These are phyloP conservation scores for Hebeloma cylindrosporum DNA, from an alignment of 768 basidiomycete species.

Conservation along the genomic window DNA sequence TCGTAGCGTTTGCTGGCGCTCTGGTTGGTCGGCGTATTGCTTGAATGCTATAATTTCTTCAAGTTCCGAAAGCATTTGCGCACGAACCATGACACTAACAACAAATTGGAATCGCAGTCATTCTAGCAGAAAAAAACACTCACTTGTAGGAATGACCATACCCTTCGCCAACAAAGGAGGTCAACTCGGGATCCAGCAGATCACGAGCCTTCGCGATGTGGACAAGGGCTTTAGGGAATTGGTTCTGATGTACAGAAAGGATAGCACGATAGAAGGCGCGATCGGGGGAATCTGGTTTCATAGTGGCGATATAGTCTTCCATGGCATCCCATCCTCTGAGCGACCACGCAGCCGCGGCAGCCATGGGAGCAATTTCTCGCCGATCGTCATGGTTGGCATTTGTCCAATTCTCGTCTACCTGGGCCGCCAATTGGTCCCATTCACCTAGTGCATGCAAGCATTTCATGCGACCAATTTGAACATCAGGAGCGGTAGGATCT, in stretches of 20 bases:
- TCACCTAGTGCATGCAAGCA: constrained; percentile 97
- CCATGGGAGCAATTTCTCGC: constrained; percentile 92
- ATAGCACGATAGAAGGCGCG: constrained; percentile 96
- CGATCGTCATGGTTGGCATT: constrained; percentile 81
- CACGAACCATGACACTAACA: constrained; percentile 87
- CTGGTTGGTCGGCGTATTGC: constrained; percentile 89
- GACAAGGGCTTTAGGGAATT: constrained; percentile 85
- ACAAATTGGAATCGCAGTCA: constrained; percentile 5
- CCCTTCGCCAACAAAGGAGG: constrained; percentile 89
- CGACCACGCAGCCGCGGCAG: constrained; percentile 96
- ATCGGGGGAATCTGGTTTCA: constrained; percentile 92
- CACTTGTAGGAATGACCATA: constrained; percentile 98
- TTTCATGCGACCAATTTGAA: constrained; percentile 90
- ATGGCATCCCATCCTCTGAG: constrained; percentile 96
- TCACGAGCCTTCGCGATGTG: constrained; percentile 95
- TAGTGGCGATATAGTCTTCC: constrained; percentile 94
- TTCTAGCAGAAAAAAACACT: constrained; percentile 22
- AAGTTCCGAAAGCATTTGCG: constrained; percentile 97
- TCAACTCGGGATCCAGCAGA: constrained; percentile 86
- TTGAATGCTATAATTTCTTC: constrained; percentile 98
- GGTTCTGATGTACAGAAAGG: constrained; percentile 92
- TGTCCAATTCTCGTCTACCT: constrained; percentile 87
- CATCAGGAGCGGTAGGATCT: constrained; percentile 75
- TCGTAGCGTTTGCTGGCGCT: constrained; percentile 85
- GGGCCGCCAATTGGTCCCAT: constrained; percentile 87